Evolutionary conservation across 176 grass and related monocot species (phyloP).

Genomic region (Juncus effusus): DNA sequence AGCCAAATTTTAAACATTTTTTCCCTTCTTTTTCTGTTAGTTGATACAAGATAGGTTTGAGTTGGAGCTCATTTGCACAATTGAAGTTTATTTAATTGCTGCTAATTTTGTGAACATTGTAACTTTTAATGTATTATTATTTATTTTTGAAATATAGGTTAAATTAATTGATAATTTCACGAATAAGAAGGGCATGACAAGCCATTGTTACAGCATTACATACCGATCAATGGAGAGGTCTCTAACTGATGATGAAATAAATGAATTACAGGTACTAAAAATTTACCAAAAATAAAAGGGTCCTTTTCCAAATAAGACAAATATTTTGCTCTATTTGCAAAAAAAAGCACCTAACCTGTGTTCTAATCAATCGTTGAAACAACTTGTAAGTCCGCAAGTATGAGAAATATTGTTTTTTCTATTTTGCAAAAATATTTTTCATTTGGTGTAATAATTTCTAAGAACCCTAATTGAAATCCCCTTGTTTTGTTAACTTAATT

Average conservation of each 20-base stretch:
- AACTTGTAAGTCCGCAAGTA: too few relatives aligned
- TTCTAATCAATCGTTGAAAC: too few relatives aligned
- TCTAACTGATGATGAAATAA: constrained; percentile 88
- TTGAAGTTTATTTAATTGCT: too few relatives aligned
- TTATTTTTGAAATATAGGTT: constrained; percentile 38
- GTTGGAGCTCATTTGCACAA: too few relatives aligned
- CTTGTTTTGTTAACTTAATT: background rate
- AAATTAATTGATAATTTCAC: constrained; percentile 94
- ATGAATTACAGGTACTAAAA: constrained; percentile 60
- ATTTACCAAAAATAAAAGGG: background rate
- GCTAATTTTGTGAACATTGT: constrained; percentile 14
- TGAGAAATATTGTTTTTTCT: constrained; percentile 1
- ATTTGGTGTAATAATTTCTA: too few relatives aligned
- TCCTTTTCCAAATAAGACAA: background rate
- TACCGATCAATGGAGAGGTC: constrained; percentile 91
- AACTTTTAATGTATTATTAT: constrained; percentile 11
- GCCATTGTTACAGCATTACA: constrained; percentile 90
- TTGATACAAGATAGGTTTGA: too few relatives aligned
- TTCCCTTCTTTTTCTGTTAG: too few relatives aligned
- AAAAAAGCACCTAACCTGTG: too few relatives aligned
- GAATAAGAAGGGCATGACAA: constrained; percentile 97
- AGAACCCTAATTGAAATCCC: too few relatives aligned
- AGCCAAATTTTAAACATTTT: too few relatives aligned
- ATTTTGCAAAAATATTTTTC: background rate
- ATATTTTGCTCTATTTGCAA: background rate